Base-by-base conservation (phyloP, 768 basidiomycete species). In the Tulasnella calospora region DNA sequence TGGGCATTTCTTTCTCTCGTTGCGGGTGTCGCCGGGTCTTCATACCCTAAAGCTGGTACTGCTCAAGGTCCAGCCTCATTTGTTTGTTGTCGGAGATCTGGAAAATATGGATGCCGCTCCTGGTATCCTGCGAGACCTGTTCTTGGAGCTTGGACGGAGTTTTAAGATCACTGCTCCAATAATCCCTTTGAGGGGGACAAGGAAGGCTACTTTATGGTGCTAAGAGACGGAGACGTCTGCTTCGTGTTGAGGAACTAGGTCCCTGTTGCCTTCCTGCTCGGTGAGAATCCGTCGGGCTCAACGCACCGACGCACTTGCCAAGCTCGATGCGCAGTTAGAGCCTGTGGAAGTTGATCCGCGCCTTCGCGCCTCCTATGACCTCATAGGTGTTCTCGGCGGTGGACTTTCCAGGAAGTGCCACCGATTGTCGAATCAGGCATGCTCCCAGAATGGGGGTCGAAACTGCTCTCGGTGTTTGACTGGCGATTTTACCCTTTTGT, bases 321-420 rank as follows among this genome's bases (percentile, higher is more conserved):
- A 67, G 61, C 61, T 67, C 27, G 33, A 67, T 67, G 27, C 61
- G 61, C 61, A 67, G 61, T 67, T 67, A 67, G 61, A 67, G 61
- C 61, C 33, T 67, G 17, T 33, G 30, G 61, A 67, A 67, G 61
- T 9, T 15, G 51, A 12, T 51, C n/a, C 51, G 51, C 51, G 19
- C 61, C n/a, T 44, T 67, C 33, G 61, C 61, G 33, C 61, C 61
- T 67, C 61, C 61, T 35, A 67, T 67, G 61, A 67, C 30, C 30
- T 67, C 61, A 67, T 67, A 35, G 33, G 61, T 67, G 30, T 67
- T 67, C 61, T 67, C 61, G 61, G 61, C 61, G 61, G 33, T 67
- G 33, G 33, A 27, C 61, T 17, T 15, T 30, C 61, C 21, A 67
- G 33, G 61, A 67, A 67, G 61, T 67, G 61, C 61, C 61, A 67